Evolutionary conservation across 2,329 filamentous ascomycete species (phyloP).

Genomic region (Paradendryphiella salina): DNA sequence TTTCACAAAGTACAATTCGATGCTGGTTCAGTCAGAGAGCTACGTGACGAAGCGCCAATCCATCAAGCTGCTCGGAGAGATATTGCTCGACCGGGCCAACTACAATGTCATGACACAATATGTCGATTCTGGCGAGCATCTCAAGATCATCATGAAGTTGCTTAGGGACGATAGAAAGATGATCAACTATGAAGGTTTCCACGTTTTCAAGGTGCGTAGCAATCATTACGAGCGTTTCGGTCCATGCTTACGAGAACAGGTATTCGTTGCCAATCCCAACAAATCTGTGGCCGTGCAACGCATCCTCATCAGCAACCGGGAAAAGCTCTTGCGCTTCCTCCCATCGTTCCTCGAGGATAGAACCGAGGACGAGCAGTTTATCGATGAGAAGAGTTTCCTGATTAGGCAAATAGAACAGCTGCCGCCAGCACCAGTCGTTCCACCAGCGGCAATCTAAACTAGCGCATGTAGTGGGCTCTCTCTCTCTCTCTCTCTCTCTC

Average conservation of each 20-base stretch:
- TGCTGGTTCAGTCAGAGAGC: conserved; percentile 86
- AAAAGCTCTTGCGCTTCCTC: conserved; percentile 85
- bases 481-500: no score
- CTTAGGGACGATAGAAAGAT: conserved; percentile 94
- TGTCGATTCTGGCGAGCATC: conserved; percentile 89
- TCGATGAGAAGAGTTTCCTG: conserved; percentile 94
- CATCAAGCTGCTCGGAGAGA: conserved; percentile 94
- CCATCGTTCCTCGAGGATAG: conserved; percentile 91
- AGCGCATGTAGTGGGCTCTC: neutral
- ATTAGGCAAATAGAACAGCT: conserved; percentile 81
- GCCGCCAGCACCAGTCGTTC: conserved; percentile 38
- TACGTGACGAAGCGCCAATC: conserved; percentile 98
- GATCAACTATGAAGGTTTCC: conserved; percentile 99
- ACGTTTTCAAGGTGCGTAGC: conserved; percentile 81
- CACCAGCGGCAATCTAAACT: conserved; percentile 24
- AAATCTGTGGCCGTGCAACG: conserved; percentile 96
- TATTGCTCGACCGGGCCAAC: conserved; percentile 90
- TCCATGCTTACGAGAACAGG: conserved; percentile 51
- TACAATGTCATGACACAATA: conserved; percentile 98
- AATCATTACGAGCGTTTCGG: neutral
- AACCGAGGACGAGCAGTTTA: conserved; percentile 97
- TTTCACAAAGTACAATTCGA: conserved; percentile 86
- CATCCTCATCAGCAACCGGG: conserved; percentile 94
- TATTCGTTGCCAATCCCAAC: conserved; percentile 97
- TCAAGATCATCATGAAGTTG: conserved; percentile 98